Percentiles rank a stretch among this genome's conserved stretches.
phyloP scores from a whole-genome alignment of 441 rosid genomes.

The Metrosideros polymorpha region DNA sequence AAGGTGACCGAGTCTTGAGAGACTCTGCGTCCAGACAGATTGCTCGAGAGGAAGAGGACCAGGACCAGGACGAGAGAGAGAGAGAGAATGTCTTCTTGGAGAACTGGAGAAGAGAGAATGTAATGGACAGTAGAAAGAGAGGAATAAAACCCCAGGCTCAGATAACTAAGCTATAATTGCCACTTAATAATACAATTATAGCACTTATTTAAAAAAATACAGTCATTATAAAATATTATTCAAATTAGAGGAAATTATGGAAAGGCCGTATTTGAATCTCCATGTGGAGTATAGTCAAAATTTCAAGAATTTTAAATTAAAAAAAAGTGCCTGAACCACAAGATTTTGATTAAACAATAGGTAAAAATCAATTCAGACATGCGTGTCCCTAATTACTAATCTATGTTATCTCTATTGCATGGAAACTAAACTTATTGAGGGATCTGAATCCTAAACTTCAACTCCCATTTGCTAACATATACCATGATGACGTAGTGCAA shows the following conservation, averaged over 20 bases:
- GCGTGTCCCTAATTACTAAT: background rate
- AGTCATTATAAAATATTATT: background rate
- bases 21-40: constrained; percentile 3
- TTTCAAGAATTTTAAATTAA: background rate
- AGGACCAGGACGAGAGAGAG: background rate
- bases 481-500: background rate
- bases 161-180: background rate
- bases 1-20: constrained; percentile 16
- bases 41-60: background rate
- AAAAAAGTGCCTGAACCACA: background rate
- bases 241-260: background rate
- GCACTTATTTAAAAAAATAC: background rate
- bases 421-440: background rate
- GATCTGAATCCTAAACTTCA: background rate
- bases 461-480: background rate
- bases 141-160: background rate
- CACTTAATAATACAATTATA: background rate
- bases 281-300: background rate
- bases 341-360: background rate
- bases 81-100: background rate
- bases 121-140: background rate
- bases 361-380: background rate
- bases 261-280: background rate
- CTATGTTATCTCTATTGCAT: background rate
- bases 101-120: background rate